These are phyloP conservation scores for Juncus inflexus DNA, from an alignment of 176 grass and related monocot species.

Conservation along the genomic window DNA sequence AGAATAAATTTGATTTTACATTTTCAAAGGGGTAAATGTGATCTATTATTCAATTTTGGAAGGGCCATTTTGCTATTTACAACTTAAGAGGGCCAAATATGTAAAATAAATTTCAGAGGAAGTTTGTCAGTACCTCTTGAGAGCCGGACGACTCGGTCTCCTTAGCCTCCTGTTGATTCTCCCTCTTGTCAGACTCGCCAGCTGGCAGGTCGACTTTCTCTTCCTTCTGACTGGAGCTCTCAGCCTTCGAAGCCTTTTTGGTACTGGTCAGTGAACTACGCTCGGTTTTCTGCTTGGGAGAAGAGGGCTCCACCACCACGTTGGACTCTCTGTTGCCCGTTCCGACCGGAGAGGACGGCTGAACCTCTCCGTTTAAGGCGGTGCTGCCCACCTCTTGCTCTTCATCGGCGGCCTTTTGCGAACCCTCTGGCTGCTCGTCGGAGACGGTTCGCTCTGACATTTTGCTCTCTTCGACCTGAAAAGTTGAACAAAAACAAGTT, in stretches of 20 bases:
- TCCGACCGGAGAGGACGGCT: constrained; percentile 34
- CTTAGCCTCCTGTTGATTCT: constrained; percentile 24
- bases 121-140: constrained; percentile 7
- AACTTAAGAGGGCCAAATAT: constrained; percentile 7
- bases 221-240: constrained; percentile 35
- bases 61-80: constrained; percentile 23
- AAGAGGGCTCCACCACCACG: constrained; percentile 37
- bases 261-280: constrained; percentile 23
- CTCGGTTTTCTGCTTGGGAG: constrained; percentile 60
- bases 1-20: too few relatives aligned
- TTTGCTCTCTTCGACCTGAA: constrained; percentile 74
- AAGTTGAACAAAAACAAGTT: constrained; percentile 20
- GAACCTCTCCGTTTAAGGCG: constrained; percentile 28
- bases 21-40: too few relatives aligned
- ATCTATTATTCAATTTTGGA: not conserved
- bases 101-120: not conserved
- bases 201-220: constrained; percentile 28
- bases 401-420: constrained; percentile 34
- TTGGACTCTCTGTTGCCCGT: constrained; percentile 36
- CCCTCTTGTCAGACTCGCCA: constrained; percentile 31
- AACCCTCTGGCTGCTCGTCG: constrained; percentile 69
- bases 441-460: constrained; percentile 85
- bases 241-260: constrained; percentile 34
- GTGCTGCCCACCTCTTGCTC: constrained; percentile 48
- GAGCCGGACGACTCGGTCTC: constrained; percentile 22